A percentile compares a stretch with the other conserved stretches of the same genome.
Evolutionary conservation across 176 grass and related monocot species (phyloP).

Genomic region (Cenchrus purpureus): DNA sequence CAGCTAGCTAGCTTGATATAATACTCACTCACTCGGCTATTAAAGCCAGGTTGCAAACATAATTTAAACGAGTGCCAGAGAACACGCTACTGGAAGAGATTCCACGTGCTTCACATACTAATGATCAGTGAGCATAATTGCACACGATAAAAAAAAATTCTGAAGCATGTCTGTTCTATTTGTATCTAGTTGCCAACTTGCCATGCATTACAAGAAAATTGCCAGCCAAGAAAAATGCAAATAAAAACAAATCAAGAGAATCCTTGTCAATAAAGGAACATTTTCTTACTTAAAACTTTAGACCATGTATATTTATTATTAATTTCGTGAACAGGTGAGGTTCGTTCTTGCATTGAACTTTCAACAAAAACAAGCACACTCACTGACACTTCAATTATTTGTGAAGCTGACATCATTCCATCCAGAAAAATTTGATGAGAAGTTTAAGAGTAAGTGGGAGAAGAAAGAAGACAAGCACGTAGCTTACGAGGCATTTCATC

Average conservation of each 20-base stretch:
- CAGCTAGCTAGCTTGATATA: background rate
- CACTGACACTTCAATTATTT: background rate
- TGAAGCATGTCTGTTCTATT: background rate
- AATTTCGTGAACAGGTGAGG: background rate
- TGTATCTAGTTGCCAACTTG: background rate
- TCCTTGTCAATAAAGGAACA: background rate
- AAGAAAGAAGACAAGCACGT: background rate
- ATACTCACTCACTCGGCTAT: too few relatives aligned
- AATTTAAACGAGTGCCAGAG: background rate
- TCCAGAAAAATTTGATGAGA: background rate
- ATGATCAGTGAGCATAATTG: background rate
- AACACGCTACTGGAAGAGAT: background rate
- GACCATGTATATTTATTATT: background rate
- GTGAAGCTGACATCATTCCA: background rate
- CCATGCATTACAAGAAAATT: background rate
- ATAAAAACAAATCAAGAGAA: background rate
- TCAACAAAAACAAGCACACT: background rate
- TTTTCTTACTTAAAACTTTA: background rate
- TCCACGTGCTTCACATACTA: background rate
- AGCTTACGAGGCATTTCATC: background rate
- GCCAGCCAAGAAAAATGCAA: background rate
- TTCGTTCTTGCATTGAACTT: background rate
- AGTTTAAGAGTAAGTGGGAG: background rate
- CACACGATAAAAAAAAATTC: background rate
- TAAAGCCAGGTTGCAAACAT: background rate